Evolutionary conservation across 1,284 basidiomycete species (phyloP), one percentile per base, ranked within the genome.

Genomic region (Thelephora terrestris): DNA sequence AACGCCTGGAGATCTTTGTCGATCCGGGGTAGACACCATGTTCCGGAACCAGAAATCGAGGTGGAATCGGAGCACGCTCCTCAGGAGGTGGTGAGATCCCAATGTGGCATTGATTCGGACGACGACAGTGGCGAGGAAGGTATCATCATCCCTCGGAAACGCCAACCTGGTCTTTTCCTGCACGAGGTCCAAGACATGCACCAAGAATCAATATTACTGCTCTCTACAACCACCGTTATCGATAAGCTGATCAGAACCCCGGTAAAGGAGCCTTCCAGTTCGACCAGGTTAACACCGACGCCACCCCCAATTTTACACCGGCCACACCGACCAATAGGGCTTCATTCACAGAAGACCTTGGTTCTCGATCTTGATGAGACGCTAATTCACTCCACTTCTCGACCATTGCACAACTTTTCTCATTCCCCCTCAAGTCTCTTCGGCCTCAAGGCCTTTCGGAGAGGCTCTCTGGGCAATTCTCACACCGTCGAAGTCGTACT

Each of bases 341-440:
- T 93, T 58, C 86, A 85, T 60, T 70, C 79, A 18, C 89, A 80
- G 42, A 97, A 97, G 71, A 95, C 91, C 0, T 79, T 97, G 25
- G 92, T 97, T 18, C 79, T 99, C 43, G 95, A 99, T 67, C 73
- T 99, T 37, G 95, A 99, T 65, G 95, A 99, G 69, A 99, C 95
- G 1, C 79, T 99, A 49, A 98, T 99, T 52, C 95, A 99, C 63
- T 97, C 94, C 2, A 99, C 93, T 0, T 91, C 91, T 23, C 76
- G 91, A 37, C 89, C 86, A 21, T 73, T 85, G 48, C 65, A 64
- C 49, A 70, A 69, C 47, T 61, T 68, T 23, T 69, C 67, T 14
- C 60, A 63, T 46, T 70, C 74, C 34, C 71, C 76, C 23, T 73
- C 74, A 6, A 79, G 83, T 20, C 66, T 89, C 25, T 71, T 91